These are phyloP conservation scores for Zymoseptoria passerinii DNA, from an alignment of 2,329 filamentous ascomycete species.

Conservation along the genomic window DNA sequence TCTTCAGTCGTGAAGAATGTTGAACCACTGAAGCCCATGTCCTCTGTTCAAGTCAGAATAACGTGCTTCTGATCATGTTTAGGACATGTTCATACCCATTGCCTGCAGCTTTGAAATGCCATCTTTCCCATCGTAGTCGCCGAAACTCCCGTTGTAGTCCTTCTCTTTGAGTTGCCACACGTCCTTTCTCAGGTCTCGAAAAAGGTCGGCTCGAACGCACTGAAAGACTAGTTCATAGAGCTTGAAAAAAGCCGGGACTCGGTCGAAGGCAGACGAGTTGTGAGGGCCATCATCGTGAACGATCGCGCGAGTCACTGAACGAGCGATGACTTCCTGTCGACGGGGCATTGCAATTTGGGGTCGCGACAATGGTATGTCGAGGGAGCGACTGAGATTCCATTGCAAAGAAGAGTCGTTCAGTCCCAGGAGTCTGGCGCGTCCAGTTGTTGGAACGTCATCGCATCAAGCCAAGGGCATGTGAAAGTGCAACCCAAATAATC, in stretches of 20 bases:
- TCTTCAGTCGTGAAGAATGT: slow-evolving; percentile 64
- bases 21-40: slow-evolving; percentile 67
- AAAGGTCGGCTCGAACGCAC: slow-evolving; percentile 37
- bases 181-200: slow-evolving; percentile 42
- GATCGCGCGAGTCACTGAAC: slow-evolving; percentile 15
- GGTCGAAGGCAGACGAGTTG: slow-evolving; percentile 4
- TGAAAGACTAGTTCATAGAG: slow-evolving; percentile 29
- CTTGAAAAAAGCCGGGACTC: slow-evolving; percentile 17
- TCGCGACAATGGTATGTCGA: not conserved
- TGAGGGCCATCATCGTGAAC: slow-evolving; percentile 9
- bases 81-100: slow-evolving; percentile 37
- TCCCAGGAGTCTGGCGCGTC: not conserved
- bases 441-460: slow-evolving; percentile 1
- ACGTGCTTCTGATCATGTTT: not conserved
- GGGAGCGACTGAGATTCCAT: not conserved
- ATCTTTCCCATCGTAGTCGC: slow-evolving; percentile 30
- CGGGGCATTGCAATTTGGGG: slow-evolving; percentile 10
- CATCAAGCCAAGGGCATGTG: not conserved
- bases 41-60: slow-evolving; percentile 24
- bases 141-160: slow-evolving; percentile 48
- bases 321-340: slow-evolving; percentile 15
- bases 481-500: not conserved
- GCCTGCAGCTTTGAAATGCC: slow-evolving; percentile 40
- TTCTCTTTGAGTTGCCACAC: slow-evolving; percentile 49
- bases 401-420: not conserved